These are phyloP conservation scores for Gautieria morchelliformis DNA, from an alignment of 768 basidiomycete genomes.

Conservation along the genomic window DNA sequence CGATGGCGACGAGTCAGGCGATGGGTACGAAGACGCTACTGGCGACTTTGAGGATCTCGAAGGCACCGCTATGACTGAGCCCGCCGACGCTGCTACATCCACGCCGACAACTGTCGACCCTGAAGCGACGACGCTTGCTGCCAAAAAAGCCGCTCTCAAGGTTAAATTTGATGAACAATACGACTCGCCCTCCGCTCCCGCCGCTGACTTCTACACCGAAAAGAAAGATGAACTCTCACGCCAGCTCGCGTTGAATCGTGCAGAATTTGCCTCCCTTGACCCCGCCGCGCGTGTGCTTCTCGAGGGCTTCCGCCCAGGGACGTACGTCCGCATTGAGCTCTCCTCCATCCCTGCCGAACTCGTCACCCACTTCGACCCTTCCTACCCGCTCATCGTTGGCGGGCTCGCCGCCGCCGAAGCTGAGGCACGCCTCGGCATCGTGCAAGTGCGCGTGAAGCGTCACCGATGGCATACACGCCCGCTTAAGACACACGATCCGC, in stretches of 20 bases:
- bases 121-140: conserved; percentile 44
- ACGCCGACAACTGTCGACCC: conserved; percentile 23
- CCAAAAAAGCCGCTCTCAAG: conserved; percentile 87
- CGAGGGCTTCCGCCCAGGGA: conserved; percentile 84
- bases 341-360: conserved; percentile 80
- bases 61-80: conserved; percentile 9
- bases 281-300: conserved; percentile 70
- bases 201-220: conserved; percentile 18
- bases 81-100: not conserved
- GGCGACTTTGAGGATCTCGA: conserved; percentile 37
- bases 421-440: conserved; percentile 87
- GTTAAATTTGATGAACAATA: conserved; percentile 96
- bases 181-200: conserved; percentile 35
- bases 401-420: conserved; percentile 71
- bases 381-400: conserved; percentile 85
- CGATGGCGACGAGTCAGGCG: conserved; percentile 26
- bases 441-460: conserved; percentile 92
- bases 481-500: conserved; percentile 93
- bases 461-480: conserved; percentile 90
- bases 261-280: conserved; percentile 77
- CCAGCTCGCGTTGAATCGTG: conserved; percentile 72
- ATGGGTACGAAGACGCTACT: conserved; percentile 29
- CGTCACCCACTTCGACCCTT: conserved; percentile 86
- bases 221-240: conserved; percentile 28
- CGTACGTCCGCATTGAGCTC: conserved; percentile 90